Evolutionary conservation across 495 filamentous ascomycete genomes (phyloP), one percentile per base, ranked within the genome.

Genomic region (Penicillium samsonianum): DNA sequence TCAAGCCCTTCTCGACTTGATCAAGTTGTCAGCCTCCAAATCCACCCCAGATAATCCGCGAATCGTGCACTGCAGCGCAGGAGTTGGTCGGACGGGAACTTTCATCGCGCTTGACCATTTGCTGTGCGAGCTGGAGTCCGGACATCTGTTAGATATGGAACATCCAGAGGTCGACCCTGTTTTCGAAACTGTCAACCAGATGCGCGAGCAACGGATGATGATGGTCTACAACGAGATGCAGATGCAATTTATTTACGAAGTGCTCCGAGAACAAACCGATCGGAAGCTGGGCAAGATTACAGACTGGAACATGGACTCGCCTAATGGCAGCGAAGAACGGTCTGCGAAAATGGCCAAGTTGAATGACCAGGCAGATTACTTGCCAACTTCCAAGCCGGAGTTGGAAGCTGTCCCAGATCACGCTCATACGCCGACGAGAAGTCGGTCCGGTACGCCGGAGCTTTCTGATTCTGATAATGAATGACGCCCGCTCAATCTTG

Each of bases 161-260:
- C 72, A 78, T 28, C 58, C 72, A n/a, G 69, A 77, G 9, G 61
- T 64, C n/a, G 86, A 88, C 60, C 80, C 81, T 0, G 79, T 90
- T 14, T 90, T 87, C 60, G 81, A 88, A 16, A 85, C 86, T 7
- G 95, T 99, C 44, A 86, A 96, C 59, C 74, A 77, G 63, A 80
- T 99, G 64, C 83, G 95, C 26, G 82, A 93, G 72, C 95, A 99
- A 75, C 80, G 95, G 37, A 90, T 90, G 83, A 90, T 87, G 69
- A 99, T 98, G 95, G 95, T 99, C 4, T 94, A 98, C 72, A 87
- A 88, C 28, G 89, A 92, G 65, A 71, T 80, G 61, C 95, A 99
- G 73, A 91, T 90, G 65, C 70, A 82, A 17, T 98, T 99, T 67
- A 82, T 99, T 42, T 98, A 99, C 73, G 85, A 90, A 63, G 90